Percentiles rank a stretch among this genome's conserved stretches.
These are phyloP conservation scores for Solanum chmielewskii DNA, from an alignment of 257 asterid genomes.

Conservation along the genomic window DNA sequence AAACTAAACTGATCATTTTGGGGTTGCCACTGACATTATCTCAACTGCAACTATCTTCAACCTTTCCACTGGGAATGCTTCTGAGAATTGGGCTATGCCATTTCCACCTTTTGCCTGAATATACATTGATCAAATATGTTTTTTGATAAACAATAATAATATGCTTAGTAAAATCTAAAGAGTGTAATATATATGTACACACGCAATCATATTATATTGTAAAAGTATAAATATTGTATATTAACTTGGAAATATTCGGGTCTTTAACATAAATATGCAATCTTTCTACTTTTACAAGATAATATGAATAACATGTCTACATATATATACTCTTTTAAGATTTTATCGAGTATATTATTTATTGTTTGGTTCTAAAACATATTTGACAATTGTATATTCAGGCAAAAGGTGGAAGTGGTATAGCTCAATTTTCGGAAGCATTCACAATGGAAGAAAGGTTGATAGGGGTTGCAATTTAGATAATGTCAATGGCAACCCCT, in stretches of 20 bases:
- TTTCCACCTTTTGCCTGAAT: conserved; percentile 33
- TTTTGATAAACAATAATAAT: not conserved
- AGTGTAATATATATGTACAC: not conserved
- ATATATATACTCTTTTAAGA: not conserved
- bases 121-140: not conserved
- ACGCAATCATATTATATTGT: not conserved
- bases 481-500: conserved; percentile 36
- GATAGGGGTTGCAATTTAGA: conserved; percentile 60
- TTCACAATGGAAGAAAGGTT: conserved; percentile 48
- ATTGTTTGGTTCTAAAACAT: not conserved
- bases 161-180: not conserved
- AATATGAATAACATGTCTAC: not conserved
- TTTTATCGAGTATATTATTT: not conserved
- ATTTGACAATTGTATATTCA: not conserved
- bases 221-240: not conserved
- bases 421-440: conserved; percentile 19
- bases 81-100: conserved; percentile 14
- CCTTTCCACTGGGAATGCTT: conserved; percentile 36
- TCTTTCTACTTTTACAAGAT: not conserved
- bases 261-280: not conserved
- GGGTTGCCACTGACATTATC: conserved; percentile 35
- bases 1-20: not conserved
- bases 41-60: conserved; percentile 64
- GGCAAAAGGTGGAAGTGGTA: conserved; percentile 26
- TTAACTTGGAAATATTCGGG: too few relatives aligned